Percentiles rank a stretch among this genome's conserved stretches.
Conservation (phyloP, 2,329 filamentous ascomycete species). For the Alternaria tenuissima region DNA sequence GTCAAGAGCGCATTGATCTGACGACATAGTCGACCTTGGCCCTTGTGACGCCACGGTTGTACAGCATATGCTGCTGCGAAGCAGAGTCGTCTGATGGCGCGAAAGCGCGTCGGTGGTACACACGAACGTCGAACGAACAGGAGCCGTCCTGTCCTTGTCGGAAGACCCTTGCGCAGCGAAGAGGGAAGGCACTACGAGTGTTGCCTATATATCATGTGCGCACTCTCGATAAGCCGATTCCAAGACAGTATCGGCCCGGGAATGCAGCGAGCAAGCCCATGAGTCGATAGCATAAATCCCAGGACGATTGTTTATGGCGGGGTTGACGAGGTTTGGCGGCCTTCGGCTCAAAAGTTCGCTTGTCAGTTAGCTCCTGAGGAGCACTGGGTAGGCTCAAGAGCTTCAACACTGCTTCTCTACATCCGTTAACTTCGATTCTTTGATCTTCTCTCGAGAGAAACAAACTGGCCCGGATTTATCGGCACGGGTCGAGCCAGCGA, state of each 20-base stretch:
- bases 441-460: not conserved
- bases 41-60: not conserved
- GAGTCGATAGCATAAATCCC: not conserved
- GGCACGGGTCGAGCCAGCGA: not conserved
- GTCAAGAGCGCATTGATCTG: not conserved
- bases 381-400: not conserved
- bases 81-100: constrained; percentile 16
- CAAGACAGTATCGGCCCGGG: not conserved
- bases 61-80: constrained; percentile 4
- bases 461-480: too few relatives aligned
- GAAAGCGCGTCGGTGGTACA: not conserved
- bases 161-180: not conserved
- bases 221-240: not conserved
- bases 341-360: constrained; percentile 4
- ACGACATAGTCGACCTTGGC: not conserved
- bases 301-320: constrained; percentile 1
- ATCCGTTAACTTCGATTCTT: not conserved
- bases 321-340: constrained; percentile 3
- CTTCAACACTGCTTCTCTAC: not conserved
- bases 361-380: not conserved
- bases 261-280: not conserved
- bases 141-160: not conserved
- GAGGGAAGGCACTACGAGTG: not conserved
- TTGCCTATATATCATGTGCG: not conserved
- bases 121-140: not conserved